phyloP scores from a whole-genome alignment of 2,329 filamentous ascomycete genomes.

The Aspergillus nomiae region DNA sequence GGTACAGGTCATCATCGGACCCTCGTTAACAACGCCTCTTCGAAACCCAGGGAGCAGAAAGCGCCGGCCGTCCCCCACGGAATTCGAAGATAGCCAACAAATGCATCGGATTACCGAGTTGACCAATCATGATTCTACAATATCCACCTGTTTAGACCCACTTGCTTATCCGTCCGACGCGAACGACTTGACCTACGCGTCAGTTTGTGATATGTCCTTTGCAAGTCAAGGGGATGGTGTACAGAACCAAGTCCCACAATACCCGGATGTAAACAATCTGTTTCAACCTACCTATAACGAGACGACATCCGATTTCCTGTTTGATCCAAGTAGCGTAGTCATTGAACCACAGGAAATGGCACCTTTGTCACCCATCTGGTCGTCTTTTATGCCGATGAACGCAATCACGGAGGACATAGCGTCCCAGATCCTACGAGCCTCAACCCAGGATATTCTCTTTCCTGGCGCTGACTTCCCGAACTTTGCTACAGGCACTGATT shows the following conservation, averaged over 20 bases:
- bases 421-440: background rate
- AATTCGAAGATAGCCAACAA: background rate
- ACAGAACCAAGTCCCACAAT: background rate
- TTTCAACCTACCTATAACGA: background rate
- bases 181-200: background rate
- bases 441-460: background rate
- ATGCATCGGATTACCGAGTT: background rate
- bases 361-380: background rate
- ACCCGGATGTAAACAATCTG: background rate
- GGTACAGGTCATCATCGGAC: constrained; percentile 14
- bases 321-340: background rate
- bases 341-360: background rate
- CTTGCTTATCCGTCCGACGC: background rate
- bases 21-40: constrained; percentile 5
- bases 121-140: background rate
- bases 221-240: background rate
- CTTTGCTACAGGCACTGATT: background rate
- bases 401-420: background rate
- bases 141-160: background rate
- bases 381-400: background rate
- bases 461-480: background rate
- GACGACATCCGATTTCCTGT: background rate
- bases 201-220: background rate
- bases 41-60: background rate
- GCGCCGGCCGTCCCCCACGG: background rate